Conservation (phyloP, 2,329 filamentous ascomycete species). For the Fonsecaea pugnacius region DNA sequence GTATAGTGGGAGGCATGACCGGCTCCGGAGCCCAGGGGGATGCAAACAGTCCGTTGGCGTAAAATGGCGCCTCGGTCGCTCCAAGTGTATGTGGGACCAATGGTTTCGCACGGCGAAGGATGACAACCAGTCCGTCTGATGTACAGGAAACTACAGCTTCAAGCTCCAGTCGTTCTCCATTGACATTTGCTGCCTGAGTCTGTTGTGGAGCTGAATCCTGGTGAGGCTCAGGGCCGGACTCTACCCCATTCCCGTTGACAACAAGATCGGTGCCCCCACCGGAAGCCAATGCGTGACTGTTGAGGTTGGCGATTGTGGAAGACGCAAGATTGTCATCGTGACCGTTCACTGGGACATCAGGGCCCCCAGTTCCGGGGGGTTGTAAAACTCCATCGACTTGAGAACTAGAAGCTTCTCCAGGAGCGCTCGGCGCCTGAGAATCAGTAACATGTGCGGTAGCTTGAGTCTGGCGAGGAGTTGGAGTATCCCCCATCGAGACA, state of each 20-base stretch:
- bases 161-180: slow-evolving; percentile 63
- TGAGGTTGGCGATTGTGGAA: background rate
- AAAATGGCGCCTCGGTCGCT: slow-evolving; percentile 47
- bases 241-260: slow-evolving; percentile 46
- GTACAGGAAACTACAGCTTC: slow-evolving; percentile 92
- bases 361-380: background rate
- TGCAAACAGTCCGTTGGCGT: slow-evolving; percentile 71
- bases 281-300: slow-evolving; percentile 40
- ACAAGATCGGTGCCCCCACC: slow-evolving; percentile 50
- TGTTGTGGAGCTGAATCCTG: slow-evolving; percentile 34
- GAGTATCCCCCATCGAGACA: slow-evolving; percentile 40
- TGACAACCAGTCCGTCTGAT: slow-evolving; percentile 83
- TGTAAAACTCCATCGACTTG: background rate
- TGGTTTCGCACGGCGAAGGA: slow-evolving; percentile 74
- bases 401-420: background rate
- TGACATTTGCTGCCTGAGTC: slow-evolving; percentile 23
- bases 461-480: slow-evolving; percentile 24
- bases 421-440: background rate
- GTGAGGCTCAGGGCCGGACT: slow-evolving; percentile 49
- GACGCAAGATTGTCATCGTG: background rate
- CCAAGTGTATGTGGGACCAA: slow-evolving; percentile 65
- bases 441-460: background rate
- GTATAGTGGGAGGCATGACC: slow-evolving; percentile 47
- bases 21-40: slow-evolving; percentile 78
- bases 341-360: background rate